Conservation (phyloP, 2,329 filamentous ascomycete genomes). For the Raffaelea arxii region DNA sequence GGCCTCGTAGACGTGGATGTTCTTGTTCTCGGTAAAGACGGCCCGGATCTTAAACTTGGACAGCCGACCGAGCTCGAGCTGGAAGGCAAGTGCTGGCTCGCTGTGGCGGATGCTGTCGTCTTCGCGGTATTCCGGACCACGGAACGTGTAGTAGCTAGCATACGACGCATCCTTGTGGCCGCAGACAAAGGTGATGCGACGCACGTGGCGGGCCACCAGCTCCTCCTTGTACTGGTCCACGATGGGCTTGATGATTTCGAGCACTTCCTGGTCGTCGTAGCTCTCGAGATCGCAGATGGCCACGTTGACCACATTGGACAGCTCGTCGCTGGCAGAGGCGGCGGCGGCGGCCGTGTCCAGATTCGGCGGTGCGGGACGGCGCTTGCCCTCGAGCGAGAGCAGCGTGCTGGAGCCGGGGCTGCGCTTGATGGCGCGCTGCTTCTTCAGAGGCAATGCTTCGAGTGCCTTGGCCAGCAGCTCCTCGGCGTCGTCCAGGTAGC, state of each 20-base stretch:
- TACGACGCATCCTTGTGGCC: conserved; percentile 90
- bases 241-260: conserved; percentile 64
- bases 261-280: conserved; percentile 69
- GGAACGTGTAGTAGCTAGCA: conserved; percentile 97
- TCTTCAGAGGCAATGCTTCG: conserved; percentile 68
- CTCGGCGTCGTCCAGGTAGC: conserved; percentile 88
- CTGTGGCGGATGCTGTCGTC: conserved; percentile 95
- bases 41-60: conserved; percentile 98
- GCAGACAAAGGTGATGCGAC: conserved; percentile 91
- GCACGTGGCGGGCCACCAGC: conserved; percentile 68
- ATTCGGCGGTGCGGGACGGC: conserved; percentile 45
- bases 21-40: conserved; percentile 97
- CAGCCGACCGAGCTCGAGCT: conserved; percentile 88
- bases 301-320: conserved; percentile 87
- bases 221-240: conserved; percentile 78
- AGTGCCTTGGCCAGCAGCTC: conserved; percentile 77
- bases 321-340: conserved; percentile 71
- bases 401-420: conserved; percentile 37
- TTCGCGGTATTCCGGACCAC: conserved; percentile 79
- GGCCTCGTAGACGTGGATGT: conserved; percentile 97
- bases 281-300: conserved; percentile 84
- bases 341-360: too few species aligned
- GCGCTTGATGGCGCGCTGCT: too few species aligned
- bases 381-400: conserved; percentile 65
- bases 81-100: conserved; percentile 94